Evolutionary conservation across 2,329 filamentous ascomycete species (phyloP).

Genomic region (Chaetomium olivaceum): DNA sequence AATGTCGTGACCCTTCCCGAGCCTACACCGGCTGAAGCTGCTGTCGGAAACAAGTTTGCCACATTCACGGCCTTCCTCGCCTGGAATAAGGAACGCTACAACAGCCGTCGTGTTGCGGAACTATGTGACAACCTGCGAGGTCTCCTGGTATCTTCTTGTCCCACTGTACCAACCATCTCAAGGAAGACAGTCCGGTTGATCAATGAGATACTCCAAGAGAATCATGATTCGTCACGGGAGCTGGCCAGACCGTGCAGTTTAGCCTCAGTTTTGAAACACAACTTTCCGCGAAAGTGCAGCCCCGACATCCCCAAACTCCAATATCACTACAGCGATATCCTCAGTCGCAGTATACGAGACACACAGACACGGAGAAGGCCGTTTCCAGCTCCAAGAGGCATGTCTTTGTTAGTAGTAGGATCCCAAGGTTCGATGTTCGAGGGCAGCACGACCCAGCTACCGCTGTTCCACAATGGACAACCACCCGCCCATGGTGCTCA

Average conservation of each 20-base stretch:
- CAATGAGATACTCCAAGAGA: not conserved
- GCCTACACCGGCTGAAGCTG: conserved; percentile 11
- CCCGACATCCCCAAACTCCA: conserved; percentile 7
- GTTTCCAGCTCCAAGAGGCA: conserved; percentile 11
- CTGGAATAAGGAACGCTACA: conserved; percentile 15
- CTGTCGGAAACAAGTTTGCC: conserved; percentile 7
- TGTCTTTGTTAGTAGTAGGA: not conserved
- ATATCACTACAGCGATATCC: not conserved
- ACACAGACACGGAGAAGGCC: not conserved
- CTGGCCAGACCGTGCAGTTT: not conserved
- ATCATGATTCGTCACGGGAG: not conserved
- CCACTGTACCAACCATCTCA: conserved; percentile 1
- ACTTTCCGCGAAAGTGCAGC: conserved; percentile 13
- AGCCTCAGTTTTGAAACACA: conserved; percentile 3
- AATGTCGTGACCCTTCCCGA: conserved; percentile 11
- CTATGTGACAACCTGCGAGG: conserved; percentile 10
- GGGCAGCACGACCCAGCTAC: conserved; percentile 5
- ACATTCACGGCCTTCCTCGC: conserved; percentile 16
- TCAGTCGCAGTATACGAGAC: conserved; percentile 7
- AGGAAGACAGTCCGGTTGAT: conserved; percentile 9
- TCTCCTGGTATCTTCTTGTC: not conserved
- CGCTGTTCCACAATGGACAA: not conserved
- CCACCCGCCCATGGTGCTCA: not conserved
- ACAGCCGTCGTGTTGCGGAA: conserved; percentile 7
- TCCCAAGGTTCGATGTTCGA: conserved; percentile 15